Percentiles rank a stretch among this genome's conserved stretches.
These are phyloP conservation scores for Chiua virens DNA, from an alignment of 768 basidiomycete genomes.

Conservation along the genomic window DNA sequence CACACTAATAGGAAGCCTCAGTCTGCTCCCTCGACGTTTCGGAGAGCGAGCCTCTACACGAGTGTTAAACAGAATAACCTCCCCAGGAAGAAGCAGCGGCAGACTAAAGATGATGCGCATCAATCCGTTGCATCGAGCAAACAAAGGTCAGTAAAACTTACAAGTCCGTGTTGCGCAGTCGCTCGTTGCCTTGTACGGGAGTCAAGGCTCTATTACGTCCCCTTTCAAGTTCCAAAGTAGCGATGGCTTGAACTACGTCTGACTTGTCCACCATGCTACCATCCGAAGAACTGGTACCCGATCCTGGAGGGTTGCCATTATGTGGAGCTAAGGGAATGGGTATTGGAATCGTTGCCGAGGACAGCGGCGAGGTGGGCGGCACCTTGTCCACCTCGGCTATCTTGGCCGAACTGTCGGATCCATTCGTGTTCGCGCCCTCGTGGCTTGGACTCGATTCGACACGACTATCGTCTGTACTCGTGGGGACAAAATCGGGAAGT, in stretches of 20 bases:
- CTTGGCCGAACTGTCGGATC: not conserved
- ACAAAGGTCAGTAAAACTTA: slow-evolving; percentile 20
- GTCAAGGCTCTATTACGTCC: slow-evolving; percentile 56
- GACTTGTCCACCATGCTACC: slow-evolving; percentile 43
- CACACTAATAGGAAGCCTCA: slow-evolving; percentile 52
- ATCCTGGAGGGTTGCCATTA: slow-evolving; percentile 25
- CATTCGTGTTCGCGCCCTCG: not conserved
- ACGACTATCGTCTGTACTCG: not conserved
- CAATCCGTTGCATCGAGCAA: not conserved
- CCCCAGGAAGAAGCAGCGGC: slow-evolving; percentile 43
- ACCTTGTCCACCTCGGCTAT: slow-evolving; percentile 4
- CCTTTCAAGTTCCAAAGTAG: slow-evolving; percentile 39
- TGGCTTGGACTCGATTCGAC: not conserved
- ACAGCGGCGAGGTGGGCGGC: slow-evolving; percentile 1
- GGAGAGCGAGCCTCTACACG: slow-evolving; percentile 54
- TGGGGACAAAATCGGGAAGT: slow-evolving; percentile 31
- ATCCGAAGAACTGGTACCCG: slow-evolving; percentile 49
- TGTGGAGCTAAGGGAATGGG: slow-evolving; percentile 1
- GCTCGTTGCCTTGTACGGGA: slow-evolving; percentile 52
- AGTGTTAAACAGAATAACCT: slow-evolving; percentile 50
- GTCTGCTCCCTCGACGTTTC: slow-evolving; percentile 55
- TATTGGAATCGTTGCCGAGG: slow-evolving; percentile 9
- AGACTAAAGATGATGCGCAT: slow-evolving; percentile 22
- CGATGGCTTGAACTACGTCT: slow-evolving; percentile 32
- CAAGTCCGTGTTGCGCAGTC: slow-evolving; percentile 41